Conservation (phyloP, 2,329 filamentous ascomycete species). For the Ilyonectria robusta region DNA sequence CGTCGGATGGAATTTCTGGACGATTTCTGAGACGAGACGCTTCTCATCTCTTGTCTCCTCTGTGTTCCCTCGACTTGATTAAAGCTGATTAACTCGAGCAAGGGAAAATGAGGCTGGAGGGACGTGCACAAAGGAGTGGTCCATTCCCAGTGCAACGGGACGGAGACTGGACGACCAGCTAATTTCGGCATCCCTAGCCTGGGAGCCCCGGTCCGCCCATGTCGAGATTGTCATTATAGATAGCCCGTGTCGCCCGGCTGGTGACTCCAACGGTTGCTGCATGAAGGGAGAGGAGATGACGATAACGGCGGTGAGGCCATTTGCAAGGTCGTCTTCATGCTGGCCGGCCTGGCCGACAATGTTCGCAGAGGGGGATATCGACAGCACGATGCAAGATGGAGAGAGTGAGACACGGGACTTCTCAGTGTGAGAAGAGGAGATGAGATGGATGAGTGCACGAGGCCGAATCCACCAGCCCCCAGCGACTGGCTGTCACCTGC, state of each 20-base stretch:
- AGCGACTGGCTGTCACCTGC: not conserved
- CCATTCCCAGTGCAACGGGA: slow-evolving; percentile 48
- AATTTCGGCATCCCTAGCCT: slow-evolving; percentile 47
- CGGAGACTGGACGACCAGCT: slow-evolving; percentile 40
- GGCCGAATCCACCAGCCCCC: not conserved
- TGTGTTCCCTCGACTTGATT: not conserved
- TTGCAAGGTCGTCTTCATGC: not conserved
- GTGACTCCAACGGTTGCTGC: slow-evolving; percentile 3
- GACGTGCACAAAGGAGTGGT: slow-evolving; percentile 33
- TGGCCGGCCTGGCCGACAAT: not conserved
- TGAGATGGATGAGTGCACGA: not conserved
- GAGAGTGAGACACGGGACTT: not conserved
- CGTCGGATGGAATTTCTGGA: not conserved
- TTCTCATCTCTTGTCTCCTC: not conserved
- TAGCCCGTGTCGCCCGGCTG: not conserved
- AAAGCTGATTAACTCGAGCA: not conserved
- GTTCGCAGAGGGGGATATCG: not conserved
- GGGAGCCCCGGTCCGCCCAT: slow-evolving; percentile 33
- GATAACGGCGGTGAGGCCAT: not conserved
- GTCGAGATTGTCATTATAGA: slow-evolving; percentile 25
- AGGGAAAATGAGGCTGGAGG: slow-evolving; percentile 22
- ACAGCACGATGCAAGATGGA: not conserved
- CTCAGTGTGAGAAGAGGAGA: not conserved
- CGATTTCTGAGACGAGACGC: not conserved
- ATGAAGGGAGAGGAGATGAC: slow-evolving; percentile 14